phyloP scores from a whole-genome alignment of 2,329 filamentous ascomycete species.

The Colletotrichum sp. region DNA sequence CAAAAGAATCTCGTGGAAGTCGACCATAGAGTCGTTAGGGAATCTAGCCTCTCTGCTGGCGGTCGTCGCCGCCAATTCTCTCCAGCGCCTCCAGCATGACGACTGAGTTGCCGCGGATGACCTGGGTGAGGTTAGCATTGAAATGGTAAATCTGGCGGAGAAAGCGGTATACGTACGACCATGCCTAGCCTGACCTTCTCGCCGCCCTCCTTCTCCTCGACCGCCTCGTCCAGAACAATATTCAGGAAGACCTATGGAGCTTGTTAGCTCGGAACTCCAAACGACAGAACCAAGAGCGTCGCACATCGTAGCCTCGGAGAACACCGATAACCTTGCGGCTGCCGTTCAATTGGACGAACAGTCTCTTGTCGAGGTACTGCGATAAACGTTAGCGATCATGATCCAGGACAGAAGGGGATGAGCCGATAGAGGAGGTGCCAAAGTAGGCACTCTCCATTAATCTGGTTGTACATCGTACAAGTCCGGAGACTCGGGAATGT shows the following conservation, averaged over 20 bases:
- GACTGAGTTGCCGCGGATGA: constrained; percentile 97
- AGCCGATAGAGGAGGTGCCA: neutral
- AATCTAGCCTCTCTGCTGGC: constrained; percentile 32
- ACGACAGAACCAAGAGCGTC: constrained; percentile 30
- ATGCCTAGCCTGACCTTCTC: constrained; percentile 92
- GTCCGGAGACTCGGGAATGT: constrained; percentile 15
- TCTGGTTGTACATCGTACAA: constrained; percentile 8
- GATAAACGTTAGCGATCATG: neutral
- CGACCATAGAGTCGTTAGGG: neutral
- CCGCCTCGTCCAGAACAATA: constrained; percentile 94
- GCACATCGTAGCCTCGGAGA: constrained; percentile 93
- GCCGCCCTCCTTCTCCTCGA: constrained; percentile 91
- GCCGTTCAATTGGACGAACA: constrained; percentile 97
- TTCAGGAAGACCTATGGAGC: constrained; percentile 88
- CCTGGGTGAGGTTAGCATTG: constrained; percentile 52
- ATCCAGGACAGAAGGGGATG: neutral
- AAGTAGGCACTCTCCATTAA: neutral
- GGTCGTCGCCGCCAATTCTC: constrained; percentile 68
- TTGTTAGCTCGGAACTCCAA: constrained; percentile 23
- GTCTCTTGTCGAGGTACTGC: constrained; percentile 98
- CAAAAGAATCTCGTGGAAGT: constrained; percentile 1
- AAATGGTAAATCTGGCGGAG: neutral
- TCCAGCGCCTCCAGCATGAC: constrained; percentile 92
- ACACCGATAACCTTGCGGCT: constrained; percentile 96
- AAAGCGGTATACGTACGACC: constrained; percentile 69